Evolutionary conservation across 495 filamentous ascomycete genomes (phyloP).

Genomic region (Entonaema liquescens): DNA sequence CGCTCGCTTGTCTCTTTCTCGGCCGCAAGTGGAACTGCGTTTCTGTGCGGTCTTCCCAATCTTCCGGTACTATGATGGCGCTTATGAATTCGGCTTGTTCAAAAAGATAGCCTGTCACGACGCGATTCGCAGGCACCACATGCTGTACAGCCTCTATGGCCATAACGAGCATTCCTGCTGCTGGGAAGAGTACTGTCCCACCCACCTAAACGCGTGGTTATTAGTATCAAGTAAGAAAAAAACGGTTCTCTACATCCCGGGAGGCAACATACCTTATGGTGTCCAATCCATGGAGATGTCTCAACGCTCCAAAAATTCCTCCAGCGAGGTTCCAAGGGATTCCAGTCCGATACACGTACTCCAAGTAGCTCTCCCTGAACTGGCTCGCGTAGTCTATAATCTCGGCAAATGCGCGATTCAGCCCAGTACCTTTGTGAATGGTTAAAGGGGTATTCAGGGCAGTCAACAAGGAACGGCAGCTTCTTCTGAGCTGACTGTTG

Average conservation of each 20-base stretch:
- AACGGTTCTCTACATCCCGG: background rate
- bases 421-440: constrained; percentile 52
- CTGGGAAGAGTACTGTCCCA: constrained; percentile 58
- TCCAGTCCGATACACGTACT: constrained; percentile 42
- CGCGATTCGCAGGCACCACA: constrained; percentile 17
- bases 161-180: constrained; percentile 60
- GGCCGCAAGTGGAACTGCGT: constrained; percentile 34
- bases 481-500: constrained; percentile 23
- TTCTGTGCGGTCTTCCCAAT: constrained; percentile 35
- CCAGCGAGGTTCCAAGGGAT: constrained; percentile 54
- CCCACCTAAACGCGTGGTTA: background rate
- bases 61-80: constrained; percentile 42
- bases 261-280: constrained; percentile 44
- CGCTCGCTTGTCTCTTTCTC: constrained; percentile 16
- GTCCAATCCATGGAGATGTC: constrained; percentile 56
- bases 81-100: constrained; percentile 42
- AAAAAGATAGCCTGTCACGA: constrained; percentile 37
- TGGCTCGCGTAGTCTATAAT: constrained; percentile 52
- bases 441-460: constrained; percentile 54
- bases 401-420: constrained; percentile 51
- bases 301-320: constrained; percentile 48
- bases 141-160: constrained; percentile 57
- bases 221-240: background rate
- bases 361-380: constrained; percentile 59
- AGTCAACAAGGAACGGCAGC: constrained; percentile 44